Conservation (phyloP, 495 filamentous ascomycete genomes). For the Penicillium coprophilum region DNA sequence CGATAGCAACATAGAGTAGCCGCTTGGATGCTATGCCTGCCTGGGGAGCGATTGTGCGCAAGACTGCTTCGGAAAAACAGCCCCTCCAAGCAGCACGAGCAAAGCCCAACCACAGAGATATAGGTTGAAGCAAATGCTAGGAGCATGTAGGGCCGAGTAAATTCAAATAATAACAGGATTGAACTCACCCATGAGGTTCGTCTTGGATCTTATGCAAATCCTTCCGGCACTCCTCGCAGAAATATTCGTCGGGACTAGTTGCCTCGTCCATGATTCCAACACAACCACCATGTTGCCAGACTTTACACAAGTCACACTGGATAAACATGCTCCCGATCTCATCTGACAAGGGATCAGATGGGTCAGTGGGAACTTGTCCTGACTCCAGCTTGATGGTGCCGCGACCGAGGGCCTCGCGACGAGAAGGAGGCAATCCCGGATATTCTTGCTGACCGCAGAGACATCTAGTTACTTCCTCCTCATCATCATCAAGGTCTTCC, state of each 20-base stretch:
- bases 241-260: constrained; percentile 93
- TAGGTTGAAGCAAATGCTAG: constrained; percentile 13
- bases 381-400: constrained; percentile 62
- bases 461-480: constrained; percentile 92
- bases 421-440: constrained; percentile 75
- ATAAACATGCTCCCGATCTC: constrained; percentile 94
- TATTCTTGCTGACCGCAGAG: constrained; percentile 94
- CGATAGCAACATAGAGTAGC: background rate
- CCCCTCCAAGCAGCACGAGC: constrained; percentile 11
- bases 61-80: background rate
- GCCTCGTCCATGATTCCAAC: constrained; percentile 95
- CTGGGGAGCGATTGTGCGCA: background rate
- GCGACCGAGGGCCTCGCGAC: constrained; percentile 57
- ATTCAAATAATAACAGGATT: constrained; percentile 9
- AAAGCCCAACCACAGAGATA: constrained; percentile 14
- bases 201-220: constrained; percentile 82
- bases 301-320: constrained; percentile 96
- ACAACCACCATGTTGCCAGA: constrained; percentile 98
- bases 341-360: constrained; percentile 61
- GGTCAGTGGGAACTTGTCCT: constrained; percentile 30
- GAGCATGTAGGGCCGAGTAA: constrained; percentile 1
- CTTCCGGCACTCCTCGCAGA: constrained; percentile 89
- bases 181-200: constrained; percentile 82
- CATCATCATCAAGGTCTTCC: constrained; percentile 69
- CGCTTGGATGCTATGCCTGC: no score